These are phyloP conservation scores for Aspergillus spinulosporus DNA, from an alignment of 2,329 filamentous ascomycete genomes.

Conservation along the genomic window DNA sequence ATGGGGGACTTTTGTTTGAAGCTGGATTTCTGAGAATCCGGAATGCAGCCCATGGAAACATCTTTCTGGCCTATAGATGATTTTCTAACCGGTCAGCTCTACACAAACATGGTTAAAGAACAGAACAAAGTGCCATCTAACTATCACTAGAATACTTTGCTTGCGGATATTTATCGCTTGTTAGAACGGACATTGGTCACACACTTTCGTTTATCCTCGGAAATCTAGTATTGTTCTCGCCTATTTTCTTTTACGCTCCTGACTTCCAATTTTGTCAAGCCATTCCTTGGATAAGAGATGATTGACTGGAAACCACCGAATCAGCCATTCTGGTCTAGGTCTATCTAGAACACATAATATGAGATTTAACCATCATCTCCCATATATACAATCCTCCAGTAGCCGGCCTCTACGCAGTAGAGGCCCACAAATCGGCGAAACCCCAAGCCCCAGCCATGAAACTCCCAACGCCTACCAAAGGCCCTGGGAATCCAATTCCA, in stretches of 20 bases:
- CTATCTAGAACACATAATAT: not conserved
- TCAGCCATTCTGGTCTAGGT: too few species aligned
- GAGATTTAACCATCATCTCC: not conserved
- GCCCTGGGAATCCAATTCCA: constrained; percentile 60
- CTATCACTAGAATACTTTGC: not conserved
- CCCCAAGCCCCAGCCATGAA: constrained; percentile 50
- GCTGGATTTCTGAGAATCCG: constrained; percentile 18
- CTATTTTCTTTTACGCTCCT: too few species aligned
- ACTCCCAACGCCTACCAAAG: constrained; percentile 60
- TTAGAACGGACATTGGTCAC: not conserved
- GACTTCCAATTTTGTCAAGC: too few species aligned
- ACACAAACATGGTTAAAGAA: constrained; percentile 18
- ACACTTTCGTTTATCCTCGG: not conserved
- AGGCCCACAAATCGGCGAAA: constrained; percentile 48
- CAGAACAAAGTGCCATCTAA: constrained; percentile 13
- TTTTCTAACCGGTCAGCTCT: constrained; percentile 21
- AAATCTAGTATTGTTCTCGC: too few species aligned
- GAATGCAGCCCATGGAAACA: constrained; percentile 12
- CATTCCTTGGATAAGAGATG: too few species aligned
- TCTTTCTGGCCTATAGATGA: constrained; percentile 21
- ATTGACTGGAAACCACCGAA: too few species aligned
- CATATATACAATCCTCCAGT: constrained; percentile 1
- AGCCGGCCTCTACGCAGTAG: constrained; percentile 31
- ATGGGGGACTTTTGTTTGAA: constrained; percentile 30
- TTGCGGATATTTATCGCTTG: not conserved